Evolutionary conservation across 192 early-diverging fungal species (phyloP), one percentile per base, ranked within the genome.

Genomic region (Obelidium mucronatum): DNA sequence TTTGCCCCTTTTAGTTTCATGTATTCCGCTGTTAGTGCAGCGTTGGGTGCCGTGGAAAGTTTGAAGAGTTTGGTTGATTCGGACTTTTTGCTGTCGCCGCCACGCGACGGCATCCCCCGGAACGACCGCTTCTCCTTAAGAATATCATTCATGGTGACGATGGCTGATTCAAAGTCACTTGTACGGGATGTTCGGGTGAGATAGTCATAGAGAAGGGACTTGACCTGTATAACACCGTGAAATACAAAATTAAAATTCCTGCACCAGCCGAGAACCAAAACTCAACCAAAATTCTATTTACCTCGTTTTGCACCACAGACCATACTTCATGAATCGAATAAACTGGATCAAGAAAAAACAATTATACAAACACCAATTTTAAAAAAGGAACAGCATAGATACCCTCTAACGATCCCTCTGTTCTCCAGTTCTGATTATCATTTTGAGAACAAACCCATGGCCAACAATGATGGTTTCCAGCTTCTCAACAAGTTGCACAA

Each of bases 161-260:
- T 72, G 13, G 78, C 74, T 40, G 51, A 82, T 33, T 77, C 33
- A 31, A 75, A 73, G 30, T 64, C 54, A 3, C 40, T 51, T 59
- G 67, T 76, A 15, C 52, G 66, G 24, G 79, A 74, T 1, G 80
- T 37, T 35, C 60, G 76, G 1, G 78, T 82, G 6, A 89, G 71
- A 59, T 89, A 88, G 51, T 89, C 88, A 61, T 85, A 88, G 30
- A 89, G 71, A 8, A 89, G 65, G 1, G 86, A 77, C 66, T 86
- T 87, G 54, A 89, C 74, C 76, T 77, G 78, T 31, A 48, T n/a
- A 58, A 34, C 61, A 28, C 8, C 39, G 53, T 34, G 42, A 77
- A 33, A 59, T 19, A n/a, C n/a, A 31, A 11, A 59, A 19, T 5
- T 59, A 11, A 0, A 24, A 1, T 31, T 0, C 24, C 6, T 64